A percentile compares a stretch with the other conserved stretches of the same genome.
phyloP scores from a whole-genome alignment of 2,329 filamentous ascomycete genomes.

The Colletotrichum agaves region DNA sequence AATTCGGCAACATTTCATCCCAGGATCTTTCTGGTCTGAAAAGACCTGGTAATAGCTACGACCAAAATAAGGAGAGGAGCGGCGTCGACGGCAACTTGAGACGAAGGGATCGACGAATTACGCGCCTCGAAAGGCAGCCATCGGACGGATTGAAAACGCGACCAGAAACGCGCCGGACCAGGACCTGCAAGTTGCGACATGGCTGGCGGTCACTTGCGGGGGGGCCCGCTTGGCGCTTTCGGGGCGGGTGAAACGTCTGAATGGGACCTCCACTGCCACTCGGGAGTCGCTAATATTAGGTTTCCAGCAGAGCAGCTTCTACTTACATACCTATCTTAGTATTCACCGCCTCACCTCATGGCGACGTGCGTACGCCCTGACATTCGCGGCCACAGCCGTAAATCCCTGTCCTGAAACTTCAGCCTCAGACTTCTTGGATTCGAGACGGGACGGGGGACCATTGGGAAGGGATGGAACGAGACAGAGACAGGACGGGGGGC shows the following conservation, averaged over 20 bases:
- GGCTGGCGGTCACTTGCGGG: neutral
- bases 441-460: conserved; percentile 13
- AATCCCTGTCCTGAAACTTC: conserved; percentile 26
- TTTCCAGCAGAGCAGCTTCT: too few relatives aligned
- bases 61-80: too few relatives aligned
- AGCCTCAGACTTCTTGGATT: conserved; percentile 23
- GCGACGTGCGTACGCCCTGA: too few relatives aligned
- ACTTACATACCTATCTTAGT: too few relatives aligned
- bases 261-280: neutral
- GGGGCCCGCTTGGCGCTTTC: conserved; percentile 19
- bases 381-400: too few relatives aligned
- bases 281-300: neutral
- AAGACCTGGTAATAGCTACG: too few relatives aligned
- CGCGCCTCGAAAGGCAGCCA: neutral
- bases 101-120: conserved; percentile 27
- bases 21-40: neutral
- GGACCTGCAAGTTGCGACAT: conserved; percentile 9
- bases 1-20: neutral
- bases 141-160: conserved; percentile 32
- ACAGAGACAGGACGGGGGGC: neutral
- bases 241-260: conserved; percentile 24
- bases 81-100: conserved; percentile 28
- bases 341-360: too few relatives aligned
- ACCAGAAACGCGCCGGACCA: conserved; percentile 26
- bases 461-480: neutral